A percentile compares a stretch with the other conserved stretches of the same genome.
These are phyloP conservation scores for Xylaria sp. DNA, from an alignment of 2,329 filamentous ascomycete genomes.

Conservation along the genomic window DNA sequence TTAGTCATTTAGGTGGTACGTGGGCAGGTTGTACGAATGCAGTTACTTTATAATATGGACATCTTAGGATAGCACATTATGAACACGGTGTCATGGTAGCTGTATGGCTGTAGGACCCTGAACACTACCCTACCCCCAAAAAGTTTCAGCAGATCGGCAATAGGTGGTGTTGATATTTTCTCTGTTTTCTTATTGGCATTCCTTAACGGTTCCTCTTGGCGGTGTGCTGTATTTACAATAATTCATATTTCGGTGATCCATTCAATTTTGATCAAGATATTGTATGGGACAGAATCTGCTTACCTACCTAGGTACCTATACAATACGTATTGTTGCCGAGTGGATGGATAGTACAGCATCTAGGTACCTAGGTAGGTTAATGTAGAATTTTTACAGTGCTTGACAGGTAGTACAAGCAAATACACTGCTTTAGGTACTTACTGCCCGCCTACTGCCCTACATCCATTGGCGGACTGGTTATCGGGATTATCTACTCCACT, in stretches of 20 bases:
- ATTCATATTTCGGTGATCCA: neutral
- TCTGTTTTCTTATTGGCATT: neutral
- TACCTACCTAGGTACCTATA: no score
- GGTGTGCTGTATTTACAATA: neutral
- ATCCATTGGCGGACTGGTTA: conserved; percentile 8
- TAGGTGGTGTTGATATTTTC: neutral
- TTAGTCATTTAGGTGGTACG: neutral
- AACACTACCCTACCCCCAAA: neutral
- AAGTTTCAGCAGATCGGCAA: neutral
- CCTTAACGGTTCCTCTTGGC: neutral
- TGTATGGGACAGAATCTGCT: neutral
- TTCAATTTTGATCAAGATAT: neutral
- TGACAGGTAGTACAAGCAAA: neutral
- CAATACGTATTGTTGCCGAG: no score
- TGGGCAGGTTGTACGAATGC: neutral
- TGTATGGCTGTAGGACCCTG: conserved; percentile 2
- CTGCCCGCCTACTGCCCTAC: conserved; percentile 1
- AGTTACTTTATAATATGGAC: neutral
- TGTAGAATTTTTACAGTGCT: neutral
- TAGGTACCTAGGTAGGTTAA: neutral
- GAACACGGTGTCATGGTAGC: conserved; percentile 8
- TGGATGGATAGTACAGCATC: neutral
- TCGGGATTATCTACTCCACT: neutral
- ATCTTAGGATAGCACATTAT: neutral
- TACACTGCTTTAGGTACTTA: neutral